phyloP scores from a whole-genome alignment of 75 land plant species.

The Sequoia sempervirens region DNA sequence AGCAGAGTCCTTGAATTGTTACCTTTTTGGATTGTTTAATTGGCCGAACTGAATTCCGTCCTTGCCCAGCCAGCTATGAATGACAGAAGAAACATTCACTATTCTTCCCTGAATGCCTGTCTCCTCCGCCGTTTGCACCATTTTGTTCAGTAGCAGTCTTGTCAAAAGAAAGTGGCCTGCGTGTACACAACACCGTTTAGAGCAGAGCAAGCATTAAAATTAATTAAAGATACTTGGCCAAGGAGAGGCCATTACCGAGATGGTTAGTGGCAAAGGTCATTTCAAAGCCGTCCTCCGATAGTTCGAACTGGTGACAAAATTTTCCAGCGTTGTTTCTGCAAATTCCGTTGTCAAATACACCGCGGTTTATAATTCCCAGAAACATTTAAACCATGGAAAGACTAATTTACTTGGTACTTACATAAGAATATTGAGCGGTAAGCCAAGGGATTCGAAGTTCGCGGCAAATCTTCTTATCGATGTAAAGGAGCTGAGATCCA shows the following conservation, averaged over 20 bases:
- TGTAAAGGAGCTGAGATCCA: slow-evolving; percentile 66
- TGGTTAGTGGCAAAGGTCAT: slow-evolving; percentile 83
- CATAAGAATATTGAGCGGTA: slow-evolving; percentile 84
- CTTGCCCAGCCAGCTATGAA: slow-evolving; percentile 61
- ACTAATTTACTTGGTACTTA: slow-evolving; percentile 8
- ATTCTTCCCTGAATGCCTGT: slow-evolving; percentile 63
- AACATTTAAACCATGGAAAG: no score
- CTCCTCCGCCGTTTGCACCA: slow-evolving; percentile 57
- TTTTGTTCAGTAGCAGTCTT: slow-evolving; percentile 45
- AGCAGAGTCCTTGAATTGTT: neutral
- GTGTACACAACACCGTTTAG: neutral
- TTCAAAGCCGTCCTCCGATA: slow-evolving; percentile 72
- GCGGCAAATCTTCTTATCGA: slow-evolving; percentile 60
- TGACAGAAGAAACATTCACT: slow-evolving; percentile 64
- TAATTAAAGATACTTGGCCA: neutral
- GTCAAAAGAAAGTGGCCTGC: slow-evolving; percentile 78
- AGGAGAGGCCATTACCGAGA: slow-evolving; percentile 36
- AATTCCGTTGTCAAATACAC: neutral
- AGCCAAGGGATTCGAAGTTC: slow-evolving; percentile 46
- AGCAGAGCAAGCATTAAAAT: neutral
- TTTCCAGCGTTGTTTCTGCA: slow-evolving; percentile 82
- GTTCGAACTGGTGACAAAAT: slow-evolving; percentile 34
- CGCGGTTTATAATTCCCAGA: no score
- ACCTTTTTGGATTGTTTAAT: slow-evolving; percentile 45
- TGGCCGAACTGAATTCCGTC: slow-evolving; percentile 27